A percentile compares a stretch with the other conserved stretches of the same genome.
Evolutionary conservation across 805 yeast genomes (phyloP).

Genomic region (Dipodascus albidus): DNA sequence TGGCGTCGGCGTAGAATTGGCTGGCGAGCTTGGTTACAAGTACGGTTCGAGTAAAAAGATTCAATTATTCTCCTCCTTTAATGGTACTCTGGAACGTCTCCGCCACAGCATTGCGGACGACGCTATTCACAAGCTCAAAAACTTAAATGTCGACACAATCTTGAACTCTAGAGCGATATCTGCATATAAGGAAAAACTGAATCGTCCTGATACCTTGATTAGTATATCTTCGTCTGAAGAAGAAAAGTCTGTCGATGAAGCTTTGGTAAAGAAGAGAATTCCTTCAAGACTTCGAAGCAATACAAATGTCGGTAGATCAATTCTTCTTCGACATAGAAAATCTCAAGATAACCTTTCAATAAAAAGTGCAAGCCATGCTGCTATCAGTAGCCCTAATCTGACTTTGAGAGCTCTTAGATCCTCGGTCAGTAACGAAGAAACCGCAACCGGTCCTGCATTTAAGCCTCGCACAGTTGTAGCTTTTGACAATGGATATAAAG

Average conservation of each 20-base stretch:
- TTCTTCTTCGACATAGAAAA: too few species aligned
- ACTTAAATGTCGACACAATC: conserved; percentile 13
- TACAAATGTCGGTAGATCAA: too few species aligned
- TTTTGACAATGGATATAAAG: conserved; percentile 9
- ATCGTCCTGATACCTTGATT: background rate
- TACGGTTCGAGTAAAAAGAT: conserved; percentile 29
- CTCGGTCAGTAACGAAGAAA: background rate
- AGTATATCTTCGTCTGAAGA: background rate
- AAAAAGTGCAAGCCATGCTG: background rate
- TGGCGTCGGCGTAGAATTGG: conserved; percentile 40
- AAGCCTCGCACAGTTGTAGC: conserved; percentile 4
- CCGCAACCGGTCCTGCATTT: too few species aligned
- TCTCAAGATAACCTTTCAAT: too few species aligned
- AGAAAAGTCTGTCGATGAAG: too few species aligned
- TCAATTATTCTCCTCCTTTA: conserved; percentile 15
- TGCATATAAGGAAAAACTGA: conserved; percentile 2
- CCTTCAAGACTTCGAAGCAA: too few species aligned
- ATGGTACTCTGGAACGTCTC: conserved; percentile 10
- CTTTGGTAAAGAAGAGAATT: too few species aligned
- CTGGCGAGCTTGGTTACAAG: conserved; percentile 34
- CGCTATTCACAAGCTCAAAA: conserved; percentile 10
- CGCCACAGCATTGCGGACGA: conserved; percentile 7
- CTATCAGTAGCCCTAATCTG: background rate
- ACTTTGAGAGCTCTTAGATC: background rate
- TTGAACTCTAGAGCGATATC: conserved; percentile 5